Evolutionary conservation across 495 filamentous ascomycete species (phyloP), one percentile per base, ranked within the genome.

Genomic region (Clohesyomyces aquaticus): DNA sequence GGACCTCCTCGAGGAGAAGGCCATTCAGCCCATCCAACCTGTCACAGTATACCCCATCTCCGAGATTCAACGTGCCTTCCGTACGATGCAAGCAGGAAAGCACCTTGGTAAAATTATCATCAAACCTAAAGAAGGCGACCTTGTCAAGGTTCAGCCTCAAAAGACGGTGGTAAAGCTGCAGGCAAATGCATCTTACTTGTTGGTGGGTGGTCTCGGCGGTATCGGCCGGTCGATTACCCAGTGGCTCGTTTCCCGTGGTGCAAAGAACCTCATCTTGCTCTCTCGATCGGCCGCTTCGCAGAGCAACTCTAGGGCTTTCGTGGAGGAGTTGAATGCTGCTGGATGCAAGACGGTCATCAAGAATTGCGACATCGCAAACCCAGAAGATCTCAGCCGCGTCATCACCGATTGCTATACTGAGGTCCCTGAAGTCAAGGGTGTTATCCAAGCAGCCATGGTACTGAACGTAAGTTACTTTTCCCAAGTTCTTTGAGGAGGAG

Each of bases 151-250:
- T n/a, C n/a, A n/a, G n/a, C n/a, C n/a, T n/a, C n/a, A n/a, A n/a
- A n/a, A n/a, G n/a, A n/a, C n/a, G n/a, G n/a, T n/a, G n/a, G n/a
- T n/a, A n/a, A n/a, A n/a, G n/a, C n/a, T n/a, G n/a, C n/a, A n/a
- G n/a, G n/a, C n/a, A n/a, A n/a, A n/a, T n/a, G n/a, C n/a, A n/a
- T n/a, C n/a, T 1, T 61, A 61, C 43, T 14, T 61, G 1, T 12
- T 61, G 10, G 29, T 52, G 9, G 57, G 57, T 9, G 43, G n/a
- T n/a, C n/a, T 18, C 29, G 23, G 46, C 18, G 57, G 43, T 43
- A 50, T 52, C 38, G 45, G 46, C 4, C 57, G n/a, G 16, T 32
- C 57, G 10, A 25, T 61, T 10, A 9, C 4, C 14, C 46, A 32
- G 25, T 61, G 46, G 47, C 35, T 61, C 26, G 32, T 43, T 12